Conservation (phyloP, 2,329 filamentous ascomycete species). For the Fusarium sp. region DNA sequence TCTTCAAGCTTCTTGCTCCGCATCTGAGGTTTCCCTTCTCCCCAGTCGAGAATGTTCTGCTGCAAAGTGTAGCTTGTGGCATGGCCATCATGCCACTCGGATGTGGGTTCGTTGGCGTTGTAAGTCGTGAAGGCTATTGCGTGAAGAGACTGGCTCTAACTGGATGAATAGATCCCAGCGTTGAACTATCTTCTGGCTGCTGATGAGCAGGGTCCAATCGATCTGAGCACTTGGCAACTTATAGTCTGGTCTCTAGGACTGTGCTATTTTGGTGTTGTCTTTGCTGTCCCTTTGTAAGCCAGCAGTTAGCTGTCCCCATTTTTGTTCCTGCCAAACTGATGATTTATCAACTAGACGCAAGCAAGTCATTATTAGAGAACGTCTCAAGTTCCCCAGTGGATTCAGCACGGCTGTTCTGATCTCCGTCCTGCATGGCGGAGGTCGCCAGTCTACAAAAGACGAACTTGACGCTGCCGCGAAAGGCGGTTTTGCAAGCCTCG, state of each 20-base stretch:
- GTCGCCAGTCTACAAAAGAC: slow-evolving; percentile 50
- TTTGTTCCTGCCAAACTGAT: slow-evolving; percentile 10
- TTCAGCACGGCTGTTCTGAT: slow-evolving; percentile 97
- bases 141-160: slow-evolving; percentile 6
- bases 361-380: slow-evolving; percentile 93
- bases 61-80: slow-evolving; percentile 94
- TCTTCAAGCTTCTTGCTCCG: slow-evolving; percentile 83
- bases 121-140: slow-evolving; percentile 51
- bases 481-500: slow-evolving; percentile 59
- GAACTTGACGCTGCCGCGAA: slow-evolving; percentile 53
- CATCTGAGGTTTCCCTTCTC: slow-evolving; percentile 85
- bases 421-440: slow-evolving; percentile 81
- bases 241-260: slow-evolving; percentile 92
- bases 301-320: neutral
- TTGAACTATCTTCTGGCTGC: slow-evolving; percentile 85
- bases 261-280: slow-evolving; percentile 96
- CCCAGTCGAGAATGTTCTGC: slow-evolving; percentile 94
- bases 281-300: slow-evolving; percentile 83
- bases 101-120: slow-evolving; percentile 93
- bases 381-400: slow-evolving; percentile 92
- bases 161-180: slow-evolving; percentile 74
- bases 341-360: slow-evolving; percentile 64
- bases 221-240: slow-evolving; percentile 79
- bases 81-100: slow-evolving; percentile 98
- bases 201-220: slow-evolving; percentile 82